Evolutionary conservation across 75 land plant species (phyloP).

Genomic region (Pinus taeda): DNA sequence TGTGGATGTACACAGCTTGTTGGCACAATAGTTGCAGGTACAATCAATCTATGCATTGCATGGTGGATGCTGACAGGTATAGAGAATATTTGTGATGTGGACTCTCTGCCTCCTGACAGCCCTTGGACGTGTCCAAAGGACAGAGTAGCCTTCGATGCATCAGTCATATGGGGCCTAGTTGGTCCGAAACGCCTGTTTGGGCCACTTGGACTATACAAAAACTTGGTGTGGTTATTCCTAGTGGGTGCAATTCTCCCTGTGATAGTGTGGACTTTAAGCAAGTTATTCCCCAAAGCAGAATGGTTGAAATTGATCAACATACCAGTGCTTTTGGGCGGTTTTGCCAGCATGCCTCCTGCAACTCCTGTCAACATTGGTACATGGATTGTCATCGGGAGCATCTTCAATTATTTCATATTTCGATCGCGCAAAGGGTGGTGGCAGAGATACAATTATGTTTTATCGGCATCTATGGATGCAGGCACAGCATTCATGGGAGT

Average conservation of each 20-base stretch:
- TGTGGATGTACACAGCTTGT: constrained; percentile 18
- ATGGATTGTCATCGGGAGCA: constrained; percentile 59
- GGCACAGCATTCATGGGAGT: constrained; percentile 28
- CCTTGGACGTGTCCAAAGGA: constrained; percentile 44
- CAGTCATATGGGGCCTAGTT: constrained; percentile 40
- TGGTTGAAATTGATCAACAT: constrained; percentile 64
- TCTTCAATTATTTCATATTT: constrained; percentile 82
- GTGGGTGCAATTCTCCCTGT: constrained; percentile 23
- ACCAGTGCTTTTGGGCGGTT: constrained; percentile 27
- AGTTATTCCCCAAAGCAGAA: constrained; percentile 26
- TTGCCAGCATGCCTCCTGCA: constrained; percentile 18
- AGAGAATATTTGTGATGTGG: constrained; percentile 19
- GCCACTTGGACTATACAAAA: constrained; percentile 25
- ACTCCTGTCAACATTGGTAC: constrained; percentile 22
- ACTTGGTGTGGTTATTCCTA: constrained; percentile 28
- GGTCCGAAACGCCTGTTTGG: constrained; percentile 64
- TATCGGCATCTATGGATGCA: constrained; percentile 20
- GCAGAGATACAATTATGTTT: constrained; percentile 81
- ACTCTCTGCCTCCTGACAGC: constrained; percentile 23
- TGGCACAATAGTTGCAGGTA: constrained; percentile 39
- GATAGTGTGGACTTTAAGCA: constrained; percentile 16
- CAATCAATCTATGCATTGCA: constrained; percentile 27
- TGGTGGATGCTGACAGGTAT: constrained; percentile 32
- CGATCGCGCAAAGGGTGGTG: constrained; percentile 72
- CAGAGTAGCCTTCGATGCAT: constrained; percentile 38